Evolutionary conservation across 805 yeast genomes (phyloP).

Genomic region (Candida germanica): DNA sequence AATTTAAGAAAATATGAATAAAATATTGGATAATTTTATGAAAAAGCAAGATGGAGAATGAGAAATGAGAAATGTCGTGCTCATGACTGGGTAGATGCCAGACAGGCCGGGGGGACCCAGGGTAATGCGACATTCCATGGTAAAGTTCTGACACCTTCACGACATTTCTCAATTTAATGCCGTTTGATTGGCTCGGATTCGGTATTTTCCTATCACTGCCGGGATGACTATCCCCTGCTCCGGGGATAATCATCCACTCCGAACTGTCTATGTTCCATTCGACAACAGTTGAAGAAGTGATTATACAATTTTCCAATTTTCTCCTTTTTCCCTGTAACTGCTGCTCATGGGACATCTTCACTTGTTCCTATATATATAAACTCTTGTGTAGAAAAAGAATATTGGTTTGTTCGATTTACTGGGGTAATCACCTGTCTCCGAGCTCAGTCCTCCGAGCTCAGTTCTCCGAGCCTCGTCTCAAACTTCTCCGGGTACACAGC

Average conservation of each 20-base stretch:
- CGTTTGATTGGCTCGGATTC: not conserved
- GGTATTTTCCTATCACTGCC: not conserved
- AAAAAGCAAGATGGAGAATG: not conserved
- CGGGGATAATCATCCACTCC: not conserved
- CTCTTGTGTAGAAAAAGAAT: no score
- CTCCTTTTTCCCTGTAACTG: no score
- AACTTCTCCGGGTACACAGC: no score
- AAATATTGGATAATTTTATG: not conserved
- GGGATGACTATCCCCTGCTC: not conserved
- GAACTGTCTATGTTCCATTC: no score
- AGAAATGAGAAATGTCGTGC: slow-evolving; percentile 7
- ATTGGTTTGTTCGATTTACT: not conserved
- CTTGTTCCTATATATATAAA: no score
- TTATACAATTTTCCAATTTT: no score
- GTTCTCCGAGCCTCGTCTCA: no score
- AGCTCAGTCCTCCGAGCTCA: no score
- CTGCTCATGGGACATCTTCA: no score
- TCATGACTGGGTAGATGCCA: slow-evolving; percentile 2
- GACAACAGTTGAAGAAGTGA: not conserved
- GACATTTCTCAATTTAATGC: not conserved
- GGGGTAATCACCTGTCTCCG: no score
- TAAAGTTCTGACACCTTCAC: no score
- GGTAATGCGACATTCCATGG: slow-evolving; percentile 6
- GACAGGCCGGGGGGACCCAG: slow-evolving; percentile 5
- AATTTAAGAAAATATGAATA: no score